phyloP scores from a whole-genome alignment of 2,329 filamentous ascomycete species.

The Chaetoscypha palmicola region DNA sequence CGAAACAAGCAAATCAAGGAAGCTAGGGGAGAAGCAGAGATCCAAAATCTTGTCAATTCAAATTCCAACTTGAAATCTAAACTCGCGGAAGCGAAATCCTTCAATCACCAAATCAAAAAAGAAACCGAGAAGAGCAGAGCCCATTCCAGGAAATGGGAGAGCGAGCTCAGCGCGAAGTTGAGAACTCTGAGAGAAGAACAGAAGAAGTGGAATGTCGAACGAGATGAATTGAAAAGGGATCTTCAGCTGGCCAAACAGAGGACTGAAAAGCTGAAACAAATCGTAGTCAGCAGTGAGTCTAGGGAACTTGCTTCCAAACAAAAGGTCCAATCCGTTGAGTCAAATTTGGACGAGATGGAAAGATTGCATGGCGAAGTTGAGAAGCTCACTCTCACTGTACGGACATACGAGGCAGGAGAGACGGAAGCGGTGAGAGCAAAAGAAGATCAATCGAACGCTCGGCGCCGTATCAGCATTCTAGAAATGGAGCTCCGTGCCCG shows the following conservation, averaged over 20 bases:
- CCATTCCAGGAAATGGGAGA: slow-evolving; percentile 72
- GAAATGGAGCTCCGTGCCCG: slow-evolving; percentile 49
- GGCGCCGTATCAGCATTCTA: slow-evolving; percentile 52
- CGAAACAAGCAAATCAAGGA: slow-evolving; percentile 68
- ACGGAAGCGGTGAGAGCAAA: slow-evolving; percentile 50
- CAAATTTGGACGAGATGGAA: slow-evolving; percentile 53
- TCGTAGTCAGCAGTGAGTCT: slow-evolving; percentile 63
- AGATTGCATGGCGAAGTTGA: slow-evolving; percentile 52
- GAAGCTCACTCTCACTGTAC: slow-evolving; percentile 52
- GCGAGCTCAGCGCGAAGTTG: slow-evolving; percentile 60
- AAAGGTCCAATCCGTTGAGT: slow-evolving; percentile 55
- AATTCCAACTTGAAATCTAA: slow-evolving; percentile 68
- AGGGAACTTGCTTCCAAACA: slow-evolving; percentile 59
- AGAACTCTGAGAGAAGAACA: slow-evolving; percentile 62
- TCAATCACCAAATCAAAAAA: slow-evolving; percentile 62
- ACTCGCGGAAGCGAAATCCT: slow-evolving; percentile 64
- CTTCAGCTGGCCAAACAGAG: slow-evolving; percentile 53
- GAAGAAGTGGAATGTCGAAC: slow-evolving; percentile 54
- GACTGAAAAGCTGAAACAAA: slow-evolving; percentile 54
- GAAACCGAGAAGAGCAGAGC: slow-evolving; percentile 66
- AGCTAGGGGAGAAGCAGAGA: slow-evolving; percentile 73
- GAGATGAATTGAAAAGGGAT: slow-evolving; percentile 49
- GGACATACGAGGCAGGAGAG: slow-evolving; percentile 58
- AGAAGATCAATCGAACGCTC: slow-evolving; percentile 50
- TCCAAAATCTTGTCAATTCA: slow-evolving; percentile 70